Base-by-base conservation (phyloP, 2,329 filamentous ascomycete species). In the Aphanoascus verrucosus region DNA sequence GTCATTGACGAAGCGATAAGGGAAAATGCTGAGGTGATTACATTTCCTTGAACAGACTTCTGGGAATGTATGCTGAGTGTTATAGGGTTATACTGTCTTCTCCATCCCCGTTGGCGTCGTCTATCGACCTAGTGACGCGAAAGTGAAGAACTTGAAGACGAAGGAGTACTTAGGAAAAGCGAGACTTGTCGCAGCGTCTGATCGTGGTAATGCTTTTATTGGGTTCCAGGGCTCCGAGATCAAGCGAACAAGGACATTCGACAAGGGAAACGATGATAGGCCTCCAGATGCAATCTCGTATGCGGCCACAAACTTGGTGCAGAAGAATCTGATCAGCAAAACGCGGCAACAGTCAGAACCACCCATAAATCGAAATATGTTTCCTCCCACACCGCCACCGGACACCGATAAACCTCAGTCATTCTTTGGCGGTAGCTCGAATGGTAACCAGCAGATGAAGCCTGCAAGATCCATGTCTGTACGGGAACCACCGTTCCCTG, bases 101-200 rank as follows among this genome's bases (percentile, higher is more conserved):
- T 97, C 90, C 0, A 97, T 97, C 51, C 93, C 93, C 0, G 90
- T 97, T 11, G 93, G 93, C 20, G 87, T 96, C 32, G 81, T 98
- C 14, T 98, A 97, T 71, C 79, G 93, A 55, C 93, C 93, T 19
- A 97, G 96, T 66, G 90, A 94, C 64, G 90, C 93, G 58, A 98
- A 98, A 71, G 93, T 98, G 60, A 94, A 94, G 72, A 98, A 98
- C 65, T 76, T 98, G 63, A 95, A 96, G 75, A 88, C 89, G 19
- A 97, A 97, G 68, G 90, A 98, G 66, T 98, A 98, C 64, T 82
- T 98, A 2, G 93, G 93, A 57, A 96, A 96, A 70, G 89, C 93
- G n/a, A 82, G 88, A 56, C 76, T 98, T 34, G 87, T 98, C 7
- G 93, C 93, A 20, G 86, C 90, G 23, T 87, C 88, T 1, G 88